Base-by-base conservation (phyloP, 345 rosid genomes). In the Pseudoturritis turrita region DNA sequence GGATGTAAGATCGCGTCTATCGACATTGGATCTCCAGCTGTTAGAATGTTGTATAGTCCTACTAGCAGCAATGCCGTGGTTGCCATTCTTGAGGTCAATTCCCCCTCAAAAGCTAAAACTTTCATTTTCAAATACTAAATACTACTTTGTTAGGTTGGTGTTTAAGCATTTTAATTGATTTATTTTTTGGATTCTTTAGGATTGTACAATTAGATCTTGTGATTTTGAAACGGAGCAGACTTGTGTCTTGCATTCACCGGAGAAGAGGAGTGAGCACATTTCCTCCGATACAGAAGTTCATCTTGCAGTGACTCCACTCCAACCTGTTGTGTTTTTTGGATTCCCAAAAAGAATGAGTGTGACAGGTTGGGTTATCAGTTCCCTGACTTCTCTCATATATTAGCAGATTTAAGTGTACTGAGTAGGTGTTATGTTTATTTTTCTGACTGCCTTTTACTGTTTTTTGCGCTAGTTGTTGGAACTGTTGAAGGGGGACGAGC, bases 311-410 rank as follows among this genome's bases (percentile, higher is more conserved):
- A 91, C 99, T 23, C 96, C 96, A 62, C 86, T 95, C 28, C 98
- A 84, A 57, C 96, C 98, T 29, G 94, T 95, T 80, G 99, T 91
- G 10, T 95, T 95, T 80, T 95, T 95, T 44, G 98, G 98, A 76
- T 95, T 91, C 77, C 96, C 85, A 25, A 79, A 83, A 66, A 83
- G 96, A 81, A 89, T 95, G 98, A 95, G 96, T 74, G 99, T 95
- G 14, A 89, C 99, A 77, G 96, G 98, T 94, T 39, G 0, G 21
- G 65, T 71, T 63, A 13, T 17, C 35, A 4, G 25, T 21, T 39
- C 50, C 49, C 44, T 37, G 22, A 36, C 12, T 73, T 71, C 19
- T 71, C 19, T 61, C 40, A 19, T 10, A 7, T 62, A 49, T 37
- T 51, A 23, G 7, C 11, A 5, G 45, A 37, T 13, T 43, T 45